A percentile compares a stretch with the other conserved stretches of the same genome.
These are phyloP conservation scores for Pestalotiopsis sp. DNA, from an alignment of 2,329 filamentous ascomycete species.

Conservation along the genomic window DNA sequence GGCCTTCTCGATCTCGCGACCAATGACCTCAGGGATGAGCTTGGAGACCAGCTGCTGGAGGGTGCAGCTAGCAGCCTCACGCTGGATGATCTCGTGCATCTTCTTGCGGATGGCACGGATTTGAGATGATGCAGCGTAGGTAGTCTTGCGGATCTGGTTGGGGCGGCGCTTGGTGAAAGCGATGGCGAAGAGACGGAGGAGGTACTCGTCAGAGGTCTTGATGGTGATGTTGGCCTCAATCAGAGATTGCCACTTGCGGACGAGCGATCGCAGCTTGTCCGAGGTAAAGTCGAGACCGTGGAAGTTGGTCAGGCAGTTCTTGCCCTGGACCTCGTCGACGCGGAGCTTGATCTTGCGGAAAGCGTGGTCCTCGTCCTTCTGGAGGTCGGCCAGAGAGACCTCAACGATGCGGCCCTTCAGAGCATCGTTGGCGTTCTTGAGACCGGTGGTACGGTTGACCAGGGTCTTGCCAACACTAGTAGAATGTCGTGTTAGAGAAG, in stretches of 20 bases:
- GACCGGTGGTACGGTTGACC: constrained; percentile 98
- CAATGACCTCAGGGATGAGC: constrained; percentile 99
- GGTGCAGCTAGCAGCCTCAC: constrained; percentile 92
- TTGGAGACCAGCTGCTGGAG: constrained; percentile 96
- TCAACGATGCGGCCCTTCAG: constrained; percentile 99
- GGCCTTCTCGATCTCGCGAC: constrained; percentile 99
- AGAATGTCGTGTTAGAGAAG: constrained; percentile 28
- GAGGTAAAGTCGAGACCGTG: constrained; percentile 99
- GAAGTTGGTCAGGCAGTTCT: constrained; percentile 99
- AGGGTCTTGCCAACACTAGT: constrained; percentile 98
- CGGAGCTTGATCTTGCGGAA: constrained; percentile 99
- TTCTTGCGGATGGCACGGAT: constrained; percentile 98
- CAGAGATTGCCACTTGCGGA: constrained; percentile 99
- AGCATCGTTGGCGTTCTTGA: constrained; percentile 99
- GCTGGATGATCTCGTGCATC: constrained; percentile 99
- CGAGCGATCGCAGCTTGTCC: constrained; percentile 98
- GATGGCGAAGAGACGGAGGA: constrained; percentile 97
- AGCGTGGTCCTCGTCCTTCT: constrained; percentile 99
- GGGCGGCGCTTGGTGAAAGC: constrained; percentile 99
- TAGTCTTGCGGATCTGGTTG: constrained; percentile 99
- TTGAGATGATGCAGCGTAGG: constrained; percentile 95
- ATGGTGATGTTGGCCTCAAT: constrained; percentile 99
- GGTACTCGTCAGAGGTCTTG: constrained; percentile 99
- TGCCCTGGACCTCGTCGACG: constrained; percentile 98
- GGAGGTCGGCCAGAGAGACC: constrained; percentile 97